Percentiles rank a stretch among this genome's conserved stretches.
Conservation (phyloP, 768 basidiomycete genomes). For the Coprinopsis cinerea region DNA sequence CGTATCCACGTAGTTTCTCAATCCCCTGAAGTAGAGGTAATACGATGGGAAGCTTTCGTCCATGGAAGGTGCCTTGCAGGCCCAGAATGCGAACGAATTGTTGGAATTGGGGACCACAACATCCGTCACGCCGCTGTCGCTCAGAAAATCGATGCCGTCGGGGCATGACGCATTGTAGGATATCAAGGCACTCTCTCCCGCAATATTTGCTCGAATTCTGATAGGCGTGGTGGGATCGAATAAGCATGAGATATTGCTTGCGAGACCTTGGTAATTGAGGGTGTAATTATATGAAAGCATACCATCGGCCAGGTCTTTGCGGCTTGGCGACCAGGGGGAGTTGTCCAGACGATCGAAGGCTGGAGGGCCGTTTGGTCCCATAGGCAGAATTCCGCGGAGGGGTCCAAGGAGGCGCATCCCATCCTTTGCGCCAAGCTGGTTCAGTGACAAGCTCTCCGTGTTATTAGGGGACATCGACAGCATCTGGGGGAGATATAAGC, state of each 20-base stretch:
- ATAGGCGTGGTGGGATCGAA: constrained; percentile 15
- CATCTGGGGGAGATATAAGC: constrained; percentile 8
- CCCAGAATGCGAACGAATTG: not conserved
- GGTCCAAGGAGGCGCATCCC: constrained; percentile 22
- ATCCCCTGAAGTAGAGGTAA: not conserved
- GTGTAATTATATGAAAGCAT: constrained; percentile 17
- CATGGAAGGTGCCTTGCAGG: not conserved
- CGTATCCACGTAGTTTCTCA: not conserved
- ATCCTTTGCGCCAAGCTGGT: constrained; percentile 15
- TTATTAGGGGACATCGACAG: constrained; percentile 12
- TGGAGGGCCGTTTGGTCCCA: constrained; percentile 20
- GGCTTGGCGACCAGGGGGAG: constrained; percentile 9
- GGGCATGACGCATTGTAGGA: not conserved
- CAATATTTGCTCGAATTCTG: no score
- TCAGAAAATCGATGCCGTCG: not conserved
- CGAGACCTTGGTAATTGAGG: constrained; percentile 20
- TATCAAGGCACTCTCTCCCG: no score
- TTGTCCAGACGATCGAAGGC: constrained; percentile 10
- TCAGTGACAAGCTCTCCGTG: constrained; percentile 13
- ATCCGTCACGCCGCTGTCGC: not conserved
- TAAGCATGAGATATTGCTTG: constrained; percentile 14
- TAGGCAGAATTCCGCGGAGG: constrained; percentile 18
- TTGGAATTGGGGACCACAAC: not conserved
- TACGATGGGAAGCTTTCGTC: not conserved
- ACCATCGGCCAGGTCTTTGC: not conserved